Conservation (phyloP, 768 basidiomycete genomes). For the Tricholoma matsutake region DNA sequence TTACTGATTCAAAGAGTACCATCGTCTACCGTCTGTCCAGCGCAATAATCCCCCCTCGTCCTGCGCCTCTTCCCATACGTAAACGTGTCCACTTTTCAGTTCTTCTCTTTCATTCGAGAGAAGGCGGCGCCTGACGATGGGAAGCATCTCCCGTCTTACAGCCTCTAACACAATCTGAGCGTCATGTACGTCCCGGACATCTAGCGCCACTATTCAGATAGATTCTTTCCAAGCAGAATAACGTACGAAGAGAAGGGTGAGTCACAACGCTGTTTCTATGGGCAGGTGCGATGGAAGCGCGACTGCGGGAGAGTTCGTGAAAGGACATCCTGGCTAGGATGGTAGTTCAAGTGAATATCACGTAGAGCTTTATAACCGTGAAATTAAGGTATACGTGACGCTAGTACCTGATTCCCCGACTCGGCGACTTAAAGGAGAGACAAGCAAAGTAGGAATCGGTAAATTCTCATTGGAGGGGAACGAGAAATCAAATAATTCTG, state of each 20-base stretch:
- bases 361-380: slow-evolving; percentile 20
- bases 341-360: slow-evolving; percentile 3
- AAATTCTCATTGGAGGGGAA: slow-evolving; percentile 13
- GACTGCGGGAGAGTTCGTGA: slow-evolving; percentile 15
- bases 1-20: slow-evolving; percentile 36
- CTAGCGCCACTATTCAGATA: slow-evolving; percentile 30
- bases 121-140: slow-evolving; percentile 69
- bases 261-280: slow-evolving; percentile 35
- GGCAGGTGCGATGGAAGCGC: slow-evolving; percentile 18
- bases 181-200: slow-evolving; percentile 77
- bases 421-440: slow-evolving; percentile 42
- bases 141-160: slow-evolving; percentile 65
- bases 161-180: slow-evolving; percentile 77
- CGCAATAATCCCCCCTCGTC: slow-evolving; percentile 66
- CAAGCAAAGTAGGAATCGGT: slow-evolving; percentile 16
- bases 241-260: slow-evolving; percentile 48
- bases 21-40: slow-evolving; percentile 82
- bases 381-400: slow-evolving; percentile 26
- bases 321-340: slow-evolving; percentile 18
- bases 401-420: slow-evolving; percentile 24
- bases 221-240: background rate
- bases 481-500: slow-evolving; percentile 9
- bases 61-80: slow-evolving; percentile 85
- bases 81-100: slow-evolving; percentile 69
- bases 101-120: slow-evolving; percentile 67